These are phyloP conservation scores for Liquidambar formosana DNA, from an alignment of 164 flowering plant genomes.

Conservation along the genomic window DNA sequence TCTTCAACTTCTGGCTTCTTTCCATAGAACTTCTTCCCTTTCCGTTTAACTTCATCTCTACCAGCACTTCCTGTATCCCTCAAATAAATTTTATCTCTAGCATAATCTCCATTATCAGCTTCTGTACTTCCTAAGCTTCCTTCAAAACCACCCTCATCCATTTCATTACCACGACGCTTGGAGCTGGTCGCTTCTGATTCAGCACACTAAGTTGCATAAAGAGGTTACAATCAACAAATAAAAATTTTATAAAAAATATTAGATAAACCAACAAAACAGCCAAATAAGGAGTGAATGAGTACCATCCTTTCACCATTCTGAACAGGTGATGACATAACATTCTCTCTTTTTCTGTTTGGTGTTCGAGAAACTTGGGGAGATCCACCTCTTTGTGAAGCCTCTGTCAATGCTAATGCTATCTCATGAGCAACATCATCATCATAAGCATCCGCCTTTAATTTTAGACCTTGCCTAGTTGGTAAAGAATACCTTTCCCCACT, in stretches of 20 bases:
- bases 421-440: slow-evolving; percentile 64
- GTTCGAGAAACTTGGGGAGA: slow-evolving; percentile 63
- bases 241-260: slow-evolving; percentile 4
- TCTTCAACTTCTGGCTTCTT: slow-evolving; percentile 38
- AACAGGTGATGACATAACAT: slow-evolving; percentile 37
- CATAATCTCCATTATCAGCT: slow-evolving; percentile 56
- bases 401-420: slow-evolving; percentile 62
- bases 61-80: slow-evolving; percentile 37
- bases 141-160: slow-evolving; percentile 51
- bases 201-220: slow-evolving; percentile 27
- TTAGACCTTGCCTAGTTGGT: slow-evolving; percentile 36
- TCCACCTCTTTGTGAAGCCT: slow-evolving; percentile 66
- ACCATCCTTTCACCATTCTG: slow-evolving; percentile 48
- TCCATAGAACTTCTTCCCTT: slow-evolving; percentile 38
- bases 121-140: slow-evolving; percentile 64
- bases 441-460: slow-evolving; percentile 35
- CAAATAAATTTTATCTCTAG: slow-evolving; percentile 28
- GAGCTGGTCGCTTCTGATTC: slow-evolving; percentile 30
- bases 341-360: slow-evolving; percentile 41
- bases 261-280: not conserved
- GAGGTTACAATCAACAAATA: slow-evolving; percentile 2
- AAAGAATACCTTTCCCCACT: slow-evolving; percentile 28
- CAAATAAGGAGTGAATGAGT: slow-evolving; percentile 2
- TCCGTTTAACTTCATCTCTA: slow-evolving; percentile 26
- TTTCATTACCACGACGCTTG: slow-evolving; percentile 32